Conservation (phyloP, 768 basidiomycete species). For the Lenzites betulinus region DNA sequence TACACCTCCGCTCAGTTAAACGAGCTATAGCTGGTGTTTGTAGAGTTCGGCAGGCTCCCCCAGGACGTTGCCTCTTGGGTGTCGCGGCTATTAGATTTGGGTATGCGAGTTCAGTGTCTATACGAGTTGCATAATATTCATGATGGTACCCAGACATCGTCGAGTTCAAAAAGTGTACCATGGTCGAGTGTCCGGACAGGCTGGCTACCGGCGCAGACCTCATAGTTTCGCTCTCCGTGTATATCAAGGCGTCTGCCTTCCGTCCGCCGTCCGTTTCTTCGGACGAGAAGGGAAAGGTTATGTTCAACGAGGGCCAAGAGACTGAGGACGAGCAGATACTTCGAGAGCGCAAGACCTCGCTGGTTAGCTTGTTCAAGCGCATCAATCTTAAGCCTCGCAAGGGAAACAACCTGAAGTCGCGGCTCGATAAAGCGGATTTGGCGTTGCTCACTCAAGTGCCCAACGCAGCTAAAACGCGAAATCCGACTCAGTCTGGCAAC, state of each 20-base stretch:
- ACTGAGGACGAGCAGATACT: conserved; percentile 78
- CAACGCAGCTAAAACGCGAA: conserved; percentile 26
- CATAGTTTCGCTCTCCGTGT: conserved; percentile 74
- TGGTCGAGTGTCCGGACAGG: conserved; percentile 75
- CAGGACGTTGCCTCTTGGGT: conserved; percentile 74
- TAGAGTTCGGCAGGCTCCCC: conserved; percentile 79
- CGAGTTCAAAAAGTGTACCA: conserved; percentile 65
- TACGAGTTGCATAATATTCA: background rate
- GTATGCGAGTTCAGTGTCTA: conserved; percentile 37
- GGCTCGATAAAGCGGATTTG: conserved; percentile 42
- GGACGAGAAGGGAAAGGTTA: conserved; percentile 36
- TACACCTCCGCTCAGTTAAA: background rate
- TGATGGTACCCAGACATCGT: conserved; percentile 50
- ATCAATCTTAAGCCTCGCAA: conserved; percentile 64
- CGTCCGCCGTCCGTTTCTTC: conserved; percentile 42
- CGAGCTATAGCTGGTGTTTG: background rate
- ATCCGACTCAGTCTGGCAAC: conserved; percentile 47
- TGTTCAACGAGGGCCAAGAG: conserved; percentile 79
- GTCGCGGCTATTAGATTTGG: conserved; percentile 69
- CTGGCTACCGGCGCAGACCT: conserved; percentile 77
- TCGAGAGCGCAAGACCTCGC: conserved; percentile 75
- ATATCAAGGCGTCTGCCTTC: conserved; percentile 71
- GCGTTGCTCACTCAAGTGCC: conserved; percentile 41
- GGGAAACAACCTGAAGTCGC: conserved; percentile 30
- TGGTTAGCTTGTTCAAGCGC: conserved; percentile 72